Conservation (phyloP, 1,284 basidiomycete genomes). For the Cryptococcus jaspeensis region DNA sequence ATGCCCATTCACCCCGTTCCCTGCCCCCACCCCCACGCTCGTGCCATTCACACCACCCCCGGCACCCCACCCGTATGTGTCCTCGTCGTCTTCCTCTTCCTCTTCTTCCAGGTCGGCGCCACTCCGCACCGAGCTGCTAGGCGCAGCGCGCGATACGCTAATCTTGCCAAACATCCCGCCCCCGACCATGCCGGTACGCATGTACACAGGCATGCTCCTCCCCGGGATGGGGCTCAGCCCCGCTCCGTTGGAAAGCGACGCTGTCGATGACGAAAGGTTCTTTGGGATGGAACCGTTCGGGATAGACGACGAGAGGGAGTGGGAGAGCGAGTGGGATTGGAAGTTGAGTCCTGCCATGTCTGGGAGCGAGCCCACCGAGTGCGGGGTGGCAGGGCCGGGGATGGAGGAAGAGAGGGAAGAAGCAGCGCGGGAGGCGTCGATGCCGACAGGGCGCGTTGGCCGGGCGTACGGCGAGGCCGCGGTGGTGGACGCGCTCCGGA, state of each 20-base stretch:
- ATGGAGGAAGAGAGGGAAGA: constrained; percentile 22
- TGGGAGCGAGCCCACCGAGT: constrained; percentile 39
- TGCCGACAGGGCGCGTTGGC: constrained; percentile 13
- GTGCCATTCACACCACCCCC: neutral
- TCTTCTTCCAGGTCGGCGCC: constrained; percentile 34
- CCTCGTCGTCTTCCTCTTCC: constrained; percentile 36
- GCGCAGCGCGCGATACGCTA: constrained; percentile 23
- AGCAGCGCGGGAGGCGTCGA: constrained; percentile 5
- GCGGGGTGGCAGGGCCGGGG: constrained; percentile 30
- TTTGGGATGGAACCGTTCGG: neutral
- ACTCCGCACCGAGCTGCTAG: constrained; percentile 32
- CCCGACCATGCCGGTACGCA: constrained; percentile 38
- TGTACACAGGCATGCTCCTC: constrained; percentile 18
- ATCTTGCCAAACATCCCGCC: constrained; percentile 45
- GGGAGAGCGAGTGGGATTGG: constrained; percentile 16
- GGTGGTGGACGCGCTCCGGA: constrained; percentile 3
- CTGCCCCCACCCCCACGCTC: neutral
- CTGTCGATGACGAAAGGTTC: neutral
- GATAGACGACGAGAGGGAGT: neutral
- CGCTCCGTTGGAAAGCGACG: neutral
- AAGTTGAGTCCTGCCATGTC: constrained; percentile 43
- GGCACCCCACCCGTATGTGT: neutral
- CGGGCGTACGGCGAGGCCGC: constrained; percentile 1
- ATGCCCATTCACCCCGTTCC: no score
- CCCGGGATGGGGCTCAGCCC: constrained; percentile 26